Base-by-base conservation (phyloP, 2,329 filamentous ascomycete species). In the Chalara sp. region DNA sequence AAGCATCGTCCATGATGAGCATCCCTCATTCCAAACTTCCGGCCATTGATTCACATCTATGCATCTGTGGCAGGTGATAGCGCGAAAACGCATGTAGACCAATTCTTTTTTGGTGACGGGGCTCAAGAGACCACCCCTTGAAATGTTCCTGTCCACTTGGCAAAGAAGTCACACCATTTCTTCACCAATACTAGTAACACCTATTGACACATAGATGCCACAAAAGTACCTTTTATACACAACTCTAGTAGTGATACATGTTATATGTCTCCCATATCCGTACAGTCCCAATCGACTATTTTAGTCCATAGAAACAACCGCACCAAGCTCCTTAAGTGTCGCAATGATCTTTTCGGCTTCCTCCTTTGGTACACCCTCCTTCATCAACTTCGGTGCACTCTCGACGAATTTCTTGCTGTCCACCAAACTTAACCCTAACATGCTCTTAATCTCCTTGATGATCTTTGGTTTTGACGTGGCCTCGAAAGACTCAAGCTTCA, bases 351-450 rank as follows among this genome's bases (percentile, higher is more conserved):
- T 99, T 80, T 97, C 92, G 6, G 89, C 90, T 71, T 99, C 95
- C 67, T 99, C 93, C 82, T 99, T 99, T 58, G 92, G 87, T 61
- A 99, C 90, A 47, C 87, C 91, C 75, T 99, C 93, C 84, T 97
- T 97, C 89, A 99, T 88, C 71, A 89, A 76, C 86, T 99, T 99
- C 58, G 93, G 93, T 61, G 88, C 91, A 67, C 88, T 89, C 80
- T 99, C 93, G 60, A 99, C 93, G 66, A 99, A 99, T 79, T 99
- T 99, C 86, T 99, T 99, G 75, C 89, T 95, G 73, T 99, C 93
- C 62, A 99, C 95, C 76, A 99, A 80, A 69, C 88, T 95, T 67
- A 99, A 74, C 42, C 93, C 93, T 54, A 99, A 77, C 82, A 99
- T 79, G 66, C 83, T 84, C 84, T 99, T 99, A 76, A 99, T 81